These are phyloP conservation scores for Penicillium longicatenatum DNA, from an alignment of 495 filamentous ascomycete species.

Conservation along the genomic window DNA sequence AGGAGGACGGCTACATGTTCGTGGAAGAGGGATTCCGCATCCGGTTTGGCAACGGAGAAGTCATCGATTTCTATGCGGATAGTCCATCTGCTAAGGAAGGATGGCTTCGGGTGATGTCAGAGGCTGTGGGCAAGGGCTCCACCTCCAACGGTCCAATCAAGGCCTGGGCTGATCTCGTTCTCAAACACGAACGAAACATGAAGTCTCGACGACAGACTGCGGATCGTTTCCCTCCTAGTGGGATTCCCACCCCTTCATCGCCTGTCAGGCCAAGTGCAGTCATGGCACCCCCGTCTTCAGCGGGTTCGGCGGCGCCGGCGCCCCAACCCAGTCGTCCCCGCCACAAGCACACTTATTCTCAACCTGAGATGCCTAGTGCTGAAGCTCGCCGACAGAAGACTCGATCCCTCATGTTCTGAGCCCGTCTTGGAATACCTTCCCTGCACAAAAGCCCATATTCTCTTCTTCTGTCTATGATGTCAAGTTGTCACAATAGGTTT, in stretches of 20 bases:
- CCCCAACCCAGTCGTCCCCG: slow-evolving; percentile 32
- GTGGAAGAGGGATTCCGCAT: slow-evolving; percentile 99
- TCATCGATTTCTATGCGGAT: slow-evolving; percentile 98
- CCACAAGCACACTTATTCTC: slow-evolving; percentile 48
- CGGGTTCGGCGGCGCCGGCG: slow-evolving; percentile 31
- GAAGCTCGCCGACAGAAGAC: slow-evolving; percentile 48
- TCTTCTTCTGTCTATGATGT: slow-evolving; percentile 33
- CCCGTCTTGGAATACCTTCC: not conserved
- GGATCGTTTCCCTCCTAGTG: slow-evolving; percentile 29
- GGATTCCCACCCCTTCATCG: slow-evolving; percentile 21
- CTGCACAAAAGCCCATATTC: slow-evolving; percentile 23
- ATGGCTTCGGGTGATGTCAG: slow-evolving; percentile 90
- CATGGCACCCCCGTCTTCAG: slow-evolving; percentile 31
- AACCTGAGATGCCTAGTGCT: slow-evolving; percentile 41
- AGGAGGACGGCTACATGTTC: slow-evolving; percentile 99
- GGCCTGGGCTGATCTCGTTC: slow-evolving; percentile 83
- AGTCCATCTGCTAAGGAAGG: slow-evolving; percentile 79
- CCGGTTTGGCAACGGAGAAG: slow-evolving; percentile 94
- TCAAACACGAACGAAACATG: slow-evolving; percentile 51
- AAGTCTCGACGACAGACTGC: slow-evolving; percentile 36
- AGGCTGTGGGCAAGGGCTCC: slow-evolving; percentile 74
- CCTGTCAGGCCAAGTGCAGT: slow-evolving; percentile 28
- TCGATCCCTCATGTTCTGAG: slow-evolving; percentile 47
- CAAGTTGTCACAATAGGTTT: slow-evolving; percentile 33
- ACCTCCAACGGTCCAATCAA: slow-evolving; percentile 45